Base-by-base conservation (phyloP, 192 early-diverging fungal genomes). In the Gamsiella multidivaricata region DNA sequence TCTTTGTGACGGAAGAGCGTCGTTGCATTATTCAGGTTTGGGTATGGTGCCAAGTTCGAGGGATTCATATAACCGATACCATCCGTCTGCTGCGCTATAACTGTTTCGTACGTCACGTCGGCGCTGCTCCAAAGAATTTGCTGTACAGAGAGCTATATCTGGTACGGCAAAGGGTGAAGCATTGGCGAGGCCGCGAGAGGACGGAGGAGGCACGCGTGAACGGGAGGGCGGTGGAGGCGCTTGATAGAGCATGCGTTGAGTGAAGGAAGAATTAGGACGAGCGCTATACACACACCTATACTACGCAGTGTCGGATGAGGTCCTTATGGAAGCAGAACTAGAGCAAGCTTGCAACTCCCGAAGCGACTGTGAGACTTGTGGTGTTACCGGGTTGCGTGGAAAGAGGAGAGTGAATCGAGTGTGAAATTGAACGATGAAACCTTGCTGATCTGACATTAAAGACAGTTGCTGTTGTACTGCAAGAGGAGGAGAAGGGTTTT, bases 31-130 rank as follows among this genome's bases (percentile, higher is more conserved):
- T 42, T 58, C 37, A 25, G 39, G 55, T 10, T 18, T 22, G 14
- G 55, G 55, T 42, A 58, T 5, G 39, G 41, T 29, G 42, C 57
- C 42, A 59, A 59, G 39, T 2, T 45, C 14, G n/a, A 45, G 57
- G 3, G 1, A 8, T 34, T 59, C 57, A 45, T 59, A 59, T 4
- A 45, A 23, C 2, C 12, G 5, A 31, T 45, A 42, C 41, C 57
- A 45, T 11, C 25, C 26, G 31, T 29, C 42, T 3, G 42, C 15
- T 22, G 17, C 57, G 3, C 10, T 17, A 59, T 59, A 23, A 29
- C 31, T 34, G 57, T 26, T 3, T 59, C 28, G 37, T 45, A 59
- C 8, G 11, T 45, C 22, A 6, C 2, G 41, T 17, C 57, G 42
- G 55, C 39, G 34, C n/a, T 23, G 4, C 37, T 58, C 55, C 25